Evolutionary conservation across 768 basidiomycete species (phyloP).

Genomic region (Auricularia cornea): DNA sequence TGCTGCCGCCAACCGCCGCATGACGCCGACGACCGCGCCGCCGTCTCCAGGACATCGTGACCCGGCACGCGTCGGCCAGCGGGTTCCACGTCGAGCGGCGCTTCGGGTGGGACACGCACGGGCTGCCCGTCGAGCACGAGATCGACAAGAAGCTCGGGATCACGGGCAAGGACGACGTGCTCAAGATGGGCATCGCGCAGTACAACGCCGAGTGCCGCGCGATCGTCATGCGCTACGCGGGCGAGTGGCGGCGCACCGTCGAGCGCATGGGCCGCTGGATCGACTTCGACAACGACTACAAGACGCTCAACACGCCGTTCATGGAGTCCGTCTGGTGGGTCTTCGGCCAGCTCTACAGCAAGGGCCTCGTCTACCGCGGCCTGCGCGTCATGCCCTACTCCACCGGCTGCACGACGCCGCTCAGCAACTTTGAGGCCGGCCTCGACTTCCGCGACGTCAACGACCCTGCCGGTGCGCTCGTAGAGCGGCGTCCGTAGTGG

Average conservation of each 20-base stretch:
- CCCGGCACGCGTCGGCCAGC: slow-evolving; percentile 87
- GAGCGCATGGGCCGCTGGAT: slow-evolving; percentile 99
- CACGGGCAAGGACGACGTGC: slow-evolving; percentile 86
- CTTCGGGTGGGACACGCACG: slow-evolving; percentile 99
- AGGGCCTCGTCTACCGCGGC: slow-evolving; percentile 87
- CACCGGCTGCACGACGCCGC: slow-evolving; percentile 87
- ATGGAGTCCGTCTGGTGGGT: slow-evolving; percentile 99
- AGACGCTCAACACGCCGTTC: slow-evolving; percentile 85
- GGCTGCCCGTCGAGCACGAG: slow-evolving; percentile 96
- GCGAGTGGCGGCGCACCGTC: slow-evolving; percentile 90
- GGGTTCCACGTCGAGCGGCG: slow-evolving; percentile 88
- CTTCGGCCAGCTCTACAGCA: slow-evolving; percentile 88
- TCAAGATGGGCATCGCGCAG: slow-evolving; percentile 91
- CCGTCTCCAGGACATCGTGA: slow-evolving; percentile 79
- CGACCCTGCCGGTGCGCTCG: slow-evolving; percentile 74
- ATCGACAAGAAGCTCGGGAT: slow-evolving; percentile 96
- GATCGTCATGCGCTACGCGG: slow-evolving; percentile 95
- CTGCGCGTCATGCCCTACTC: slow-evolving; percentile 97
- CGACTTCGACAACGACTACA: slow-evolving; percentile 99
- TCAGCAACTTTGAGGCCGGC: slow-evolving; percentile 97
- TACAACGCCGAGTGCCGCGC: slow-evolving; percentile 96
- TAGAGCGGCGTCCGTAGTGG: background rate
- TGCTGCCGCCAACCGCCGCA: background rate
- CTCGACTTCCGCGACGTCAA: slow-evolving; percentile 85
- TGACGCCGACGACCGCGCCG: background rate